Percentiles rank a stretch among this genome's conserved stretches.
Evolutionary conservation across 495 filamentous ascomycete species (phyloP).

Genomic region (Penicillium crystallinum): DNA sequence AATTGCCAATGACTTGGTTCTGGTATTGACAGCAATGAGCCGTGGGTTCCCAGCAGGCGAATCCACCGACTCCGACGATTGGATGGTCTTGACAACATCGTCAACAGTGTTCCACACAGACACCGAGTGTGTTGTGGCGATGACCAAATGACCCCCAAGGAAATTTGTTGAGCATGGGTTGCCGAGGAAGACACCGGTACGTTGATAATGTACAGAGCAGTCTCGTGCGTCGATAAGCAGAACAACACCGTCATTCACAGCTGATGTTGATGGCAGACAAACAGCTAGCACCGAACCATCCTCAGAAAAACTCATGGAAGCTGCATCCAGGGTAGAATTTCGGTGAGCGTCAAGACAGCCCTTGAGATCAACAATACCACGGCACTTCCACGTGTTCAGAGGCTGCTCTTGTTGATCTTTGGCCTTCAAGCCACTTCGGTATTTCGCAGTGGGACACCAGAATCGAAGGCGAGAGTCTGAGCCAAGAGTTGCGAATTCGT

Average conservation of each 20-base stretch:
- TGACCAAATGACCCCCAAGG: slow-evolving; percentile 30
- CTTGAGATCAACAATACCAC: slow-evolving; percentile 51
- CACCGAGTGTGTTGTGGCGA: slow-evolving; percentile 33
- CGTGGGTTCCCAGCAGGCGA: slow-evolving; percentile 6
- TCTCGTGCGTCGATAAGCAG: slow-evolving; percentile 35
- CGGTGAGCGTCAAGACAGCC: slow-evolving; percentile 31
- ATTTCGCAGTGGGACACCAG: slow-evolving; percentile 66
- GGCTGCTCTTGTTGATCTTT: slow-evolving; percentile 47
- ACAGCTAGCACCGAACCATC: slow-evolving; percentile 83
- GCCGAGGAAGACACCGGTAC: slow-evolving; percentile 29
- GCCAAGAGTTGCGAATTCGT: slow-evolving; percentile 78
- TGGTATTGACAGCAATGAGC: slow-evolving; percentile 34
- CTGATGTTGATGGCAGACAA: slow-evolving; percentile 30
- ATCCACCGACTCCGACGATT: slow-evolving; percentile 7
- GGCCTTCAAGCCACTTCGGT: slow-evolving; percentile 56
- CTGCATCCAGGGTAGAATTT: slow-evolving; percentile 24
- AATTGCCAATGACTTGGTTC: slow-evolving; percentile 35
- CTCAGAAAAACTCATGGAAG: slow-evolving; percentile 64
- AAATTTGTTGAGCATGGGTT: slow-evolving; percentile 29
- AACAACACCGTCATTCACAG: slow-evolving; percentile 21
- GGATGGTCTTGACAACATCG: slow-evolving; percentile 31
- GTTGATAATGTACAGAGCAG: slow-evolving; percentile 29
- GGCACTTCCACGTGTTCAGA: slow-evolving; percentile 69
- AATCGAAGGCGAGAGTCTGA: slow-evolving; percentile 69
- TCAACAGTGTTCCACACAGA: slow-evolving; percentile 42